Base-by-base conservation (phyloP, 2,329 filamentous ascomycete species). In the Cryphonectria carpinicola region DNA sequence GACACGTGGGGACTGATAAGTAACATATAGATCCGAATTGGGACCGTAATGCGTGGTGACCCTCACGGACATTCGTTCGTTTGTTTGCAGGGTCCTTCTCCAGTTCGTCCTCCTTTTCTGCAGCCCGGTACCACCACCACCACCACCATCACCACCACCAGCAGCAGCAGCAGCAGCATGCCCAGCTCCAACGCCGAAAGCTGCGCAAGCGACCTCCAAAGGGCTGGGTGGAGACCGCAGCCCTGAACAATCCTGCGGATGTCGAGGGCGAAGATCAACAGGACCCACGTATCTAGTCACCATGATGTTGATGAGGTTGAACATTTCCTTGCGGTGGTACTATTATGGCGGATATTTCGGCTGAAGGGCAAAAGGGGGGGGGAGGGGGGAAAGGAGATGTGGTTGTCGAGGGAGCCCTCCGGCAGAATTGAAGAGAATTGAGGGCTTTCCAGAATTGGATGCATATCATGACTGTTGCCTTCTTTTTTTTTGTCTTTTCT, bases 41-140 rank as follows among this genome's bases (percentile, higher is more conserved):
- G 94, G 94, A 97, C 83, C 90, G 93, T 73, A 95, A 95, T 82
- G 92, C 93, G 60, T 96, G 93, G 93, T 96, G 86, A 89, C 81
- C 76, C 78, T 62, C 76, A 77, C 56, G 65, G 62, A 69, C 68
- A 64, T 75, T 80, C 73, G 79, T 79, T 74, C 79, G 78, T 71
- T 78, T 77, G 74, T 67, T 66, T 54, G 54, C 72, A 66, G 63
- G 69, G 52, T 65, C 71, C 60, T 61, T 74, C 49, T 37, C 66
- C 46, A 17, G 19, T 64, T 71, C 71, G 63, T 61, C 74, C 66
- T 71, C 71, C 19, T 69, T 68, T n/a, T 67, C 72, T 35, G 39
- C 64, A 49, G 66, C 60, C 22, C 64, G 43, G 46, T 58, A 61
- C 32, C 73, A 62, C 14, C 71, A 65, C 19, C 66, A 73, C 17